Evolutionary conservation across 2,329 filamentous ascomycete species (phyloP).

Genomic region (Cercospora nicotianae): DNA sequence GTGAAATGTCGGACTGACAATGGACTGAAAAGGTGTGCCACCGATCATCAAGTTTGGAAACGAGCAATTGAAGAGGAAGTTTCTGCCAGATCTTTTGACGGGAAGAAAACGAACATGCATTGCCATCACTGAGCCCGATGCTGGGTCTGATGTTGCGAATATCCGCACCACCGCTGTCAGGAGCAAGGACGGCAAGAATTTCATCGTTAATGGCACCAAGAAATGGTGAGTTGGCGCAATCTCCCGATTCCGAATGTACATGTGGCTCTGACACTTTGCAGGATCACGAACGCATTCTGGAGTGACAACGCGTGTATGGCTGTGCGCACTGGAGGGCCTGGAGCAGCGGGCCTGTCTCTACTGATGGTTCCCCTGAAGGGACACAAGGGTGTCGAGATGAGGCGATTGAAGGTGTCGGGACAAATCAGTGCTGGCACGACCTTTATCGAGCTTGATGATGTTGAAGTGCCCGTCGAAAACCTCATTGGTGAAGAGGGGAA

Average conservation of each 20-base stretch:
- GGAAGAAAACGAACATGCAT: constrained; percentile 70
- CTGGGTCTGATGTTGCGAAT: constrained; percentile 66
- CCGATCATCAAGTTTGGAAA: constrained; percentile 69
- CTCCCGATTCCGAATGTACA: not conserved
- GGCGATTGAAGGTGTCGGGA: constrained; percentile 66
- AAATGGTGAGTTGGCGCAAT: constrained; percentile 57
- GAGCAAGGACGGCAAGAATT: constrained; percentile 63
- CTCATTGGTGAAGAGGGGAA: constrained; percentile 68
- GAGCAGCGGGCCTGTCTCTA: constrained; percentile 63
- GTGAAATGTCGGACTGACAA: not conserved
- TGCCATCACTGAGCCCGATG: constrained; percentile 75
- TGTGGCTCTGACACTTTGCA: not conserved
- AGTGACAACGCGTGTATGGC: constrained; percentile 68
- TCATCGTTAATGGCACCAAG: constrained; percentile 72
- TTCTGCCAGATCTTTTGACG: constrained; percentile 66
- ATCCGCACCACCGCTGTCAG: constrained; percentile 68
- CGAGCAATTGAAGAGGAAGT: constrained; percentile 61
- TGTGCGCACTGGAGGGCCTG: constrained; percentile 68
- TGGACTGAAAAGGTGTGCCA: constrained; percentile 56
- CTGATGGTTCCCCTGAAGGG: constrained; percentile 69
- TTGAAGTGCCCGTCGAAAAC: constrained; percentile 69
- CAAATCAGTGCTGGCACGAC: constrained; percentile 68
- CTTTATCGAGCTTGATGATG: constrained; percentile 74
- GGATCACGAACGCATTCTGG: constrained; percentile 76
- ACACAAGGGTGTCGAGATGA: constrained; percentile 66